These are phyloP conservation scores for Sugiyamaella japonica DNA, from an alignment of 1,139 yeast genomes.

Conservation along the genomic window DNA sequence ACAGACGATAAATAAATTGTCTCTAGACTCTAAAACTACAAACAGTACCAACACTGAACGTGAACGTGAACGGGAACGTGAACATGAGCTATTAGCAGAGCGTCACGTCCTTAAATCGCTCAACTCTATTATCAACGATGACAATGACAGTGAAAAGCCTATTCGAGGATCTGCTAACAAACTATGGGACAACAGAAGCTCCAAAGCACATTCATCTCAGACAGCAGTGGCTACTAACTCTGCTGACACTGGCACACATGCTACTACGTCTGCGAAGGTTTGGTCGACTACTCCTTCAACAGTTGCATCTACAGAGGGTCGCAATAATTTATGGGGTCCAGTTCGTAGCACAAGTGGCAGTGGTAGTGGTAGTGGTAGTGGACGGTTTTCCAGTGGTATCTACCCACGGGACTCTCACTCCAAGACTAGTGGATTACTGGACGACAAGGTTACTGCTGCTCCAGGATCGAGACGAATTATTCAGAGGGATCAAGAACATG, in stretches of 20 bases:
- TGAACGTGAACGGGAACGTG: too few species aligned
- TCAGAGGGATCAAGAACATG: conserved; percentile 11
- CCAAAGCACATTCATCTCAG: neutral
- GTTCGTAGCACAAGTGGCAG: conserved; percentile 12
- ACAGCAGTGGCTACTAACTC: neutral
- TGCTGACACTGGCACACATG: conserved; percentile 2
- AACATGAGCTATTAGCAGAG: conserved; percentile 14
- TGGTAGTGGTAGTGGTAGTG: conserved; percentile 8
- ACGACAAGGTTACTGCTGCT: conserved; percentile 7
- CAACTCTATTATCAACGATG: conserved; percentile 24
- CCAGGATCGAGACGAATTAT: conserved; percentile 12
- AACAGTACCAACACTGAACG: conserved; percentile 1
- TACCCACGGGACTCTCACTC: conserved; percentile 16
- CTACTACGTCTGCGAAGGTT: conserved; percentile 9
- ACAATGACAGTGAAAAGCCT: conserved; percentile 15
- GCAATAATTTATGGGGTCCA: conserved; percentile 18
- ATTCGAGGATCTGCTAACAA: conserved; percentile 1
- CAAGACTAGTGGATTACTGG: conserved; percentile 14
- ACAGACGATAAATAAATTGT: conserved; percentile 2
- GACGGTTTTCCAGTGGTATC: conserved; percentile 18
- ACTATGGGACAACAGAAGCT: conserved; percentile 3
- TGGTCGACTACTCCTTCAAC: conserved; percentile 5
- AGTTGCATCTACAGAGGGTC: conserved; percentile 1
- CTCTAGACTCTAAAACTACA: neutral
- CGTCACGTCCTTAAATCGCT: conserved; percentile 23